Percentiles rank a stretch among this genome's conserved stretches.
Conservation (phyloP, 768 basidiomycete genomes). For the Mycena leptocephala region DNA sequence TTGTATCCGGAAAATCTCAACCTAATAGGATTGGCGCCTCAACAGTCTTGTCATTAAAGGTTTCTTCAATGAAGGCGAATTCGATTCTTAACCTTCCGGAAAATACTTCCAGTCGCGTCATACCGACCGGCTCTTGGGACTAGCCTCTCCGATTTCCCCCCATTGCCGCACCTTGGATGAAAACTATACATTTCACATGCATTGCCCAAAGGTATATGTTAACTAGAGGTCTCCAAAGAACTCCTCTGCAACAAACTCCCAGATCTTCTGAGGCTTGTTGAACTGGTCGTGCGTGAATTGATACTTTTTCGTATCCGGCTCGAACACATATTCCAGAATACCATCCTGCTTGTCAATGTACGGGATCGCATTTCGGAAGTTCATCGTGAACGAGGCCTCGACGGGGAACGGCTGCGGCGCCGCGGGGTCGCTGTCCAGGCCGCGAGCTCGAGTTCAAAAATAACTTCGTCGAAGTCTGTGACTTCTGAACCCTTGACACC, state of each 20-base stretch:
- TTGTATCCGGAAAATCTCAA: too few species aligned
- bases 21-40: too few species aligned
- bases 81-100: too few species aligned
- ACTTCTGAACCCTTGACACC: conserved; percentile 37
- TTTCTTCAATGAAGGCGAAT: too few species aligned
- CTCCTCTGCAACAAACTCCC: conserved; percentile 35
- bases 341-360: conserved; percentile 34
- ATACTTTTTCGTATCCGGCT: conserved; percentile 36
- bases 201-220: not conserved
- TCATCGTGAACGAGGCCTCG: conserved; percentile 19
- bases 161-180: too few species aligned
- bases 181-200: too few species aligned
- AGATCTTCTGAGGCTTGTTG: conserved; percentile 27
- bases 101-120: too few species aligned
- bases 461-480: conserved; percentile 24
- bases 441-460: conserved; percentile 23
- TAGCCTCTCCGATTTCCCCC: too few species aligned
- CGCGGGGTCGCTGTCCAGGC: conserved; percentile 31
- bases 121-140: too few species aligned
- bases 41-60: too few species aligned
- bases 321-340: conserved; percentile 37
- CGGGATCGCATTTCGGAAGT: conserved; percentile 35
- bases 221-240: conserved; percentile 18
- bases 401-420: conserved; percentile 38
- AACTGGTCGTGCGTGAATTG: conserved; percentile 34